Percentiles rank a stretch among this genome's conserved stretches.
phyloP scores from a whole-genome alignment of 2,329 filamentous ascomycete species.

The Zalaria obscura region DNA sequence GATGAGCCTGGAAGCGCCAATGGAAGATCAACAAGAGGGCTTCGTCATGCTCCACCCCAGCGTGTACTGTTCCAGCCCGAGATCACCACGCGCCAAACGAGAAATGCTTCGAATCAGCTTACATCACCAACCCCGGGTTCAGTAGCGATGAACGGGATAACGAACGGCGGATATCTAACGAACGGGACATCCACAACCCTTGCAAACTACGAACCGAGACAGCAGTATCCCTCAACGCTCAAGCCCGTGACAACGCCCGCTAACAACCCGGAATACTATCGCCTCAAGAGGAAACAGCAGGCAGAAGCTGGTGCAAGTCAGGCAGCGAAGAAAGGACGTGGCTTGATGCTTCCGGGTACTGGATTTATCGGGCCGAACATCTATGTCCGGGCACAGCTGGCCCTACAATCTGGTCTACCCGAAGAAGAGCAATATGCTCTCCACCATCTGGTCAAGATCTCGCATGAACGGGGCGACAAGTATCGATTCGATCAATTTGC shows the following conservation, averaged over 20 bases:
- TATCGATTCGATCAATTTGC: constrained; percentile 90
- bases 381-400: constrained; percentile 75
- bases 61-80: constrained; percentile 77
- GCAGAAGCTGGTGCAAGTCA: constrained; percentile 22
- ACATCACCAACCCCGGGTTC: constrained; percentile 30
- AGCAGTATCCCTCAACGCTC: constrained; percentile 48
- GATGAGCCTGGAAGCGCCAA: constrained; percentile 32
- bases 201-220: constrained; percentile 55
- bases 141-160: constrained; percentile 35
- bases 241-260: constrained; percentile 62
- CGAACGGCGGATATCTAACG: constrained; percentile 9
- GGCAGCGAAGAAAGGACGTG: constrained; percentile 30
- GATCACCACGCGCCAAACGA: constrained; percentile 46
- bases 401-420: constrained; percentile 64
- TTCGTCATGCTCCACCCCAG: constrained; percentile 73
- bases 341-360: constrained; percentile 51
- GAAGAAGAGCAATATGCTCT: constrained; percentile 85
- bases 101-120: constrained; percentile 31
- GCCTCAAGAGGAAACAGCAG: constrained; percentile 38
- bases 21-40: constrained; percentile 19
- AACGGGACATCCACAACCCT: constrained; percentile 34
- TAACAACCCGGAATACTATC: constrained; percentile 58
- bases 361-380: constrained; percentile 64
- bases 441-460: constrained; percentile 90
- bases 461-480: constrained; percentile 85